These are phyloP conservation scores for Rhododendron simsii DNA, from an alignment of 148 eudicot species.

Conservation along the genomic window DNA sequence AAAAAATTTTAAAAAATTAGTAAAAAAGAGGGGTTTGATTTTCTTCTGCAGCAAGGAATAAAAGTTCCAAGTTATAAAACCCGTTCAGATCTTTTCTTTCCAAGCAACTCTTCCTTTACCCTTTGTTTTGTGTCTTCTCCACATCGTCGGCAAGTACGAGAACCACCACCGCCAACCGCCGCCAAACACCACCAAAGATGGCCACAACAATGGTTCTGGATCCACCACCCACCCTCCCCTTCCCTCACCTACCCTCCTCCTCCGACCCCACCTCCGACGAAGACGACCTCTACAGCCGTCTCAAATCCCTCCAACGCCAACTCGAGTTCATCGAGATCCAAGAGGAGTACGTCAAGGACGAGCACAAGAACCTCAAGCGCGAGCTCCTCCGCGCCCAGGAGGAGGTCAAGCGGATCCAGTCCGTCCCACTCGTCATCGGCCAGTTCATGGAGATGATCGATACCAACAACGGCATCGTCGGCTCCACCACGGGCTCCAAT, in stretches of 20 bases:
- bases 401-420: constrained; percentile 84
- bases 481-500: constrained; percentile 84
- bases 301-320: constrained; percentile 57
- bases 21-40: too few species aligned
- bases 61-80: not conserved
- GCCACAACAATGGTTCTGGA: constrained; percentile 56
- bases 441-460: constrained; percentile 98
- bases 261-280: constrained; percentile 28
- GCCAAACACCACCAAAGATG: constrained; percentile 23
- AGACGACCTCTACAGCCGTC: constrained; percentile 67
- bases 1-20: too few species aligned
- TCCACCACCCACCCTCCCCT: constrained; percentile 23
- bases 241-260: constrained; percentile 12
- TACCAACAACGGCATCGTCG: constrained; percentile 75
- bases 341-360: constrained; percentile 87
- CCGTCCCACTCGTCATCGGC: constrained; percentile 80
- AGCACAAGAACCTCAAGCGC: constrained; percentile 72
- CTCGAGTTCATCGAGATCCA: constrained; percentile 82
- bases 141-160: not conserved
- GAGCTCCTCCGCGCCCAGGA: constrained; percentile 80
- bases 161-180: not conserved
- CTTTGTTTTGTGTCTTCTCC: not conserved
- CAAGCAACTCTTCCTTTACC: not conserved
- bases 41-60: not conserved
- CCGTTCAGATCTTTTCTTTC: not conserved